These are phyloP conservation scores for Nemania sp. DNA, from an alignment of 2,329 filamentous ascomycete genomes.

Conservation along the genomic window DNA sequence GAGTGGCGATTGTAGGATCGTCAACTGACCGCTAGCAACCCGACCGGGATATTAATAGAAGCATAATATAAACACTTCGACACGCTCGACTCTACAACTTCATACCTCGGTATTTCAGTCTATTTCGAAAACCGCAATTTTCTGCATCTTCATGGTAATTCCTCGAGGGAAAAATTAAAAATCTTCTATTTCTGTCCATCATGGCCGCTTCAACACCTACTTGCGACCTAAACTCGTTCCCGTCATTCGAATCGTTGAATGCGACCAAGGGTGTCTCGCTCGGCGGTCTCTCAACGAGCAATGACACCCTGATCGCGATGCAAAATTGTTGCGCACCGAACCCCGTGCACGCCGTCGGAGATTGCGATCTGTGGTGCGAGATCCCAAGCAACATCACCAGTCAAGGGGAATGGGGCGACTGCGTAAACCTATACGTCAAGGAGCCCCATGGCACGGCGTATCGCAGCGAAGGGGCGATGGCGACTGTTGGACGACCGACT, in stretches of 20 bases:
- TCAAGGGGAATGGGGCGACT: slow-evolving; percentile 1
- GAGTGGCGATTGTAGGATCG: neutral
- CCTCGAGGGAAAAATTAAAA: neutral
- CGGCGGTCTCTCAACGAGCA: slow-evolving; percentile 13
- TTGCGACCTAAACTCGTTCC: slow-evolving; percentile 5
- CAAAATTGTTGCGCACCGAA: slow-evolving; percentile 27
- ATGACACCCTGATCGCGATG: slow-evolving; percentile 26
- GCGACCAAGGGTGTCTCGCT: slow-evolving; percentile 6
- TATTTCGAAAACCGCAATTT: neutral
- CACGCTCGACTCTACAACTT: neutral
- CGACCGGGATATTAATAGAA: neutral
- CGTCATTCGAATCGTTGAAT: neutral
- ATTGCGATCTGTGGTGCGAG: slow-evolving; percentile 30
- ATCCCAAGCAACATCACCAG: neutral
- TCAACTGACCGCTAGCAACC: neutral
- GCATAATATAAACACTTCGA: neutral
- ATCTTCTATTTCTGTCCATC: neutral
- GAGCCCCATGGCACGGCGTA: neutral
- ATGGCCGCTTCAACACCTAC: neutral
- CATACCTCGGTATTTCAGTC: neutral
- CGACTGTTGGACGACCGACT: slow-evolving; percentile 2
- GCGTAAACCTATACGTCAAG: neutral
- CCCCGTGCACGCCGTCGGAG: slow-evolving; percentile 19
- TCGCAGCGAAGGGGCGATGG: neutral
- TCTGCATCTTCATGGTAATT: neutral